These are phyloP conservation scores for Trypanosoma scelopori DNA, from an alignment of 208 protist genomes.

Conservation along the genomic window DNA sequence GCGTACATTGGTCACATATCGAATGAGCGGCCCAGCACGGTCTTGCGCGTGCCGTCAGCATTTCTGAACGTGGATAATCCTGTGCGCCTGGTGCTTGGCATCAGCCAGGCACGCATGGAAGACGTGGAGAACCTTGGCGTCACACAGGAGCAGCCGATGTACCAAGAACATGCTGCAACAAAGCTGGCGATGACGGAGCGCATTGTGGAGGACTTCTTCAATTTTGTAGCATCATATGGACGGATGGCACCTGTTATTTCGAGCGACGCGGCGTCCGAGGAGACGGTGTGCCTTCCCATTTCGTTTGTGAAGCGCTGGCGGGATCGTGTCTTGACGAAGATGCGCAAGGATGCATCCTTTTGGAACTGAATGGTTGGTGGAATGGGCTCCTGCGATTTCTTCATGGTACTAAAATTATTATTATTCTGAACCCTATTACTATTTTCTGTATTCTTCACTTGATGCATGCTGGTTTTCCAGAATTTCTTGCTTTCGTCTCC, in stretches of 20 bases:
- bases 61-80: conserved; percentile 35
- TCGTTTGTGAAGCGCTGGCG: conserved; percentile 77
- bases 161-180: conserved; percentile 56
- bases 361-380: conserved; percentile 29
- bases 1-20: conserved; percentile 69
- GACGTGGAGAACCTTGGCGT: conserved; percentile 55
- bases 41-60: conserved; percentile 45
- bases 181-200: conserved; percentile 60
- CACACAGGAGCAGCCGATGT: conserved; percentile 40
- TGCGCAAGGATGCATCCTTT: conserved; percentile 68
- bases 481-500: too few species aligned
- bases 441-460: background rate
- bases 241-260: conserved; percentile 10
- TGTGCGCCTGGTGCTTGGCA: conserved; percentile 53
- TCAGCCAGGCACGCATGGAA: conserved; percentile 56
- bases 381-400: too few species aligned
- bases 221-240: conserved; percentile 70
- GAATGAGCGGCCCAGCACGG: conserved; percentile 45
- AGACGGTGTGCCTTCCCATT: conserved; percentile 65
- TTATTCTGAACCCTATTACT: background rate
- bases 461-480: too few species aligned
- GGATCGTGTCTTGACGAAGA: conserved; percentile 36
- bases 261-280: conserved; percentile 30
- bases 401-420: too few species aligned
- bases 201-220: conserved; percentile 71